Percentiles rank a stretch among this genome's conserved stretches.
Evolutionary conservation across 2,329 filamentous ascomycete species (phyloP).

Genomic region (Neonectria faginata): DNA sequence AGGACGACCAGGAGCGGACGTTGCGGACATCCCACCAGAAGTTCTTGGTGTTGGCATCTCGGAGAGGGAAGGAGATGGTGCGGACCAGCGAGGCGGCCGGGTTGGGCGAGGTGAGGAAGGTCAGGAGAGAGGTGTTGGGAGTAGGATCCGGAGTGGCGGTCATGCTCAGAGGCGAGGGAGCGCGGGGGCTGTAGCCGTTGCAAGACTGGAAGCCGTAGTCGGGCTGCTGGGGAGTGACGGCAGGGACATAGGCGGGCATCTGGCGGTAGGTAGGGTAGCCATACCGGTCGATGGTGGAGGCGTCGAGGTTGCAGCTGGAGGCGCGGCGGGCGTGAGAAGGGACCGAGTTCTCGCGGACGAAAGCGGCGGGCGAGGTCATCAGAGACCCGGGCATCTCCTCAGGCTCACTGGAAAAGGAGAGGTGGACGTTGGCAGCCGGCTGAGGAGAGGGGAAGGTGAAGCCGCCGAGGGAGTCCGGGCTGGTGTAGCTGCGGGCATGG

Average conservation of each 20-base stretch:
- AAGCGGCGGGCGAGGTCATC: conserved; percentile 75
- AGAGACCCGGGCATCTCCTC: conserved; percentile 58
- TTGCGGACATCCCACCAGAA: conserved; percentile 98
- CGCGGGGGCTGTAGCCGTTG: conserved; percentile 59
- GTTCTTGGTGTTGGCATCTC: conserved; percentile 78
- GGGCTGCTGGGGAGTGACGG: conserved; percentile 29
- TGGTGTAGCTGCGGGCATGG: conserved; percentile 71
- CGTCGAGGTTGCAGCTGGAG: conserved; percentile 77
- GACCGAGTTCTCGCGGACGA: conserved; percentile 55
- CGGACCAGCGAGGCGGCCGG: conserved; percentile 86
- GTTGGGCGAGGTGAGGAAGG: conserved; percentile 83
- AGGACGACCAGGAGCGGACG: conserved; percentile 83
- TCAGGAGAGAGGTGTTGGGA: conserved; percentile 76
- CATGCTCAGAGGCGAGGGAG: conserved; percentile 58
- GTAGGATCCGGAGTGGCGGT: conserved; percentile 58
- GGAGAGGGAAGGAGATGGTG: conserved; percentile 76
- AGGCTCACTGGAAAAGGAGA: conserved; percentile 55
- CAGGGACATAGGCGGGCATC: conserved; percentile 63
- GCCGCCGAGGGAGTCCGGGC: conserved; percentile 65
- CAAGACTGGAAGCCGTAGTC: conserved; percentile 58
- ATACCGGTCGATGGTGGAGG: conserved; percentile 73
- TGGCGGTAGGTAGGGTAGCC: conserved; percentile 88
- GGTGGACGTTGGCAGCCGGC: conserved; percentile 47
- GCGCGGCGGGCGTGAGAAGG: conserved; percentile 62
- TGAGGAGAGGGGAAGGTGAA: conserved; percentile 48